phyloP scores from a whole-genome alignment of 306 rosid species.

The Rosa lucieae region DNA sequence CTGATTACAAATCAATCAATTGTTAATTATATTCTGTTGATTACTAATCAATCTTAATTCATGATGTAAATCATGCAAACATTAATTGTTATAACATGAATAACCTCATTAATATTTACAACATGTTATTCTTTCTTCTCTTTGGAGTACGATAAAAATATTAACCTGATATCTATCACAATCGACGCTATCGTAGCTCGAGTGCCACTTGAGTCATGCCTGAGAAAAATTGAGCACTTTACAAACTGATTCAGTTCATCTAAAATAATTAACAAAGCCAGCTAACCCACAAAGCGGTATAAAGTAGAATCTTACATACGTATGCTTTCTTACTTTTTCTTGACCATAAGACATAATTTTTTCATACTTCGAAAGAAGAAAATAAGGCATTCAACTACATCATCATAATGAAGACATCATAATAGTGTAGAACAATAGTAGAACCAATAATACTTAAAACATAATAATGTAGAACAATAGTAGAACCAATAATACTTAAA shows the following conservation, averaged over 20 bases:
- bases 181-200: not conserved
- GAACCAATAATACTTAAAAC: not conserved
- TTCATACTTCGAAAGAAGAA: not conserved
- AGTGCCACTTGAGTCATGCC: not conserved
- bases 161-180: not conserved
- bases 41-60: no score
- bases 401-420: not conserved
- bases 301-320: not conserved
- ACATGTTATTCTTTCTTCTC: no score
- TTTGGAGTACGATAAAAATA: no score
- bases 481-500: not conserved
- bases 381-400: not conserved
- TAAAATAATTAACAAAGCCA: not conserved
- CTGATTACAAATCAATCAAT: no score
- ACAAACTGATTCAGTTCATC: not conserved
- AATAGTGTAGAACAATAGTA: not conserved
- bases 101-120: no score
- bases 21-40: no score
- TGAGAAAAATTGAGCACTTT: not conserved
- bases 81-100: no score
- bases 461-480: not conserved
- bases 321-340: not conserved
- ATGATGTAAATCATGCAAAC: no score
- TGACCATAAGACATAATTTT: not conserved
- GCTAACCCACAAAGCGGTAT: not conserved